A percentile compares a stretch with the other conserved stretches of the same genome.
Conservation (phyloP, 352 stramenopile species). For the Globisporangium irregulare region DNA sequence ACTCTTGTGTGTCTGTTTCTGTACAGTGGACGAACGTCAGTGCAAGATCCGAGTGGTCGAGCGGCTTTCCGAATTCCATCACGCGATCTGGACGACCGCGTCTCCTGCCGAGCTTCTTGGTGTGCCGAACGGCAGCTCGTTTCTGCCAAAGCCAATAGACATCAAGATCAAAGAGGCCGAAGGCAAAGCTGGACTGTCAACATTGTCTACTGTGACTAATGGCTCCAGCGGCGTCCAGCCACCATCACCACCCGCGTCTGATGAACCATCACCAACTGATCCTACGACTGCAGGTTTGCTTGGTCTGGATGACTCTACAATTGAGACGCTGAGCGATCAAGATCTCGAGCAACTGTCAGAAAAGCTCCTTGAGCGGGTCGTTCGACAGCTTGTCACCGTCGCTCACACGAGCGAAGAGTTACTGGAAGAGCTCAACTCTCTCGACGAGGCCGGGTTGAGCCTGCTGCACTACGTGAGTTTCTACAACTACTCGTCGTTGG, state of each 20-base stretch:
- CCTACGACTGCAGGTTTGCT: slow-evolving; percentile 11
- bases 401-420: slow-evolving; percentile 78
- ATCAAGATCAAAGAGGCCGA: background rate
- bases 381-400: slow-evolving; percentile 76
- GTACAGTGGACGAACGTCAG: slow-evolving; percentile 81
- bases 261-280: slow-evolving; percentile 1
- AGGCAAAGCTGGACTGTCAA: background rate
- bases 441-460: slow-evolving; percentile 84
- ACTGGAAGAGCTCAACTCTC: slow-evolving; percentile 83
- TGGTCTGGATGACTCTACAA: slow-evolving; percentile 56
- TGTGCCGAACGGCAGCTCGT: slow-evolving; percentile 2
- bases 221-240: background rate
- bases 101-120: slow-evolving; percentile 16
- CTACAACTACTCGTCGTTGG: slow-evolving; percentile 83
- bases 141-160: background rate
- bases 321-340: slow-evolving; percentile 75
- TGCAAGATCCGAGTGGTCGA: slow-evolving; percentile 89
- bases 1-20: slow-evolving; percentile 1
- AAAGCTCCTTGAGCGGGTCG: slow-evolving; percentile 78
- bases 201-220: background rate
- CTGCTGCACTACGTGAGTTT: slow-evolving; percentile 90
- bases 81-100: slow-evolving; percentile 65
- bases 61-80: slow-evolving; percentile 76
- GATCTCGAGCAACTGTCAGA: slow-evolving; percentile 79
- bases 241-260: background rate